Conservation (phyloP, 148 eudicot species). For the Salicornia ramosissima region DNA sequence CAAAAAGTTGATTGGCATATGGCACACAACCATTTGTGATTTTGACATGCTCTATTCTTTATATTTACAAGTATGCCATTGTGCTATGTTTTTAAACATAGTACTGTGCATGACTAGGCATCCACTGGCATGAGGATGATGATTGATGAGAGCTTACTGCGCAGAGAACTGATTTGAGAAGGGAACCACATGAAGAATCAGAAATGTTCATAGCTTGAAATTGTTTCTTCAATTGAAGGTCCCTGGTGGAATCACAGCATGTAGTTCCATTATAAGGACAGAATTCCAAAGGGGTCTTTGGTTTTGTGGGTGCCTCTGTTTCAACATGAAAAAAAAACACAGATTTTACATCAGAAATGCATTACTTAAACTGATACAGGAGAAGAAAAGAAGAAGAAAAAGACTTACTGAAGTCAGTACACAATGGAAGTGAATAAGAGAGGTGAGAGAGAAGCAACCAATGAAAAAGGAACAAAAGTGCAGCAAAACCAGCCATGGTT, state of each 20-base stretch:
- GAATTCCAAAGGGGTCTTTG: constrained; percentile 38
- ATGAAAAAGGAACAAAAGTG: constrained; percentile 25
- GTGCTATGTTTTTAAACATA: too few species aligned
- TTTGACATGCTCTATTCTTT: too few species aligned
- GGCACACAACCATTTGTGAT: too few species aligned
- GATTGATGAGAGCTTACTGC: constrained; percentile 44
- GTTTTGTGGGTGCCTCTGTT: constrained; percentile 60
- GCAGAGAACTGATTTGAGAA: constrained; percentile 72
- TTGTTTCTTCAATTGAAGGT: constrained; percentile 49
- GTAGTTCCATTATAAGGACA: constrained; percentile 65
- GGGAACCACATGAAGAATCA: constrained; percentile 65
- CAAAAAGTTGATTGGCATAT: too few species aligned
- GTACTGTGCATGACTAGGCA: too few species aligned
- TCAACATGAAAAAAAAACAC: neutral
- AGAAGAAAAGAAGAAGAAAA: constrained; percentile 7
- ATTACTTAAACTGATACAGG: neutral
- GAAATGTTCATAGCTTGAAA: constrained; percentile 67
- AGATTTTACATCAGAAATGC: constrained; percentile 1
- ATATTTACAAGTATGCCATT: too few species aligned
- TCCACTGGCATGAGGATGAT: neutral
- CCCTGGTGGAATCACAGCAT: constrained; percentile 68
- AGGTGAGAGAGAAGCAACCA: constrained; percentile 35
- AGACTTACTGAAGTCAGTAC: constrained; percentile 66
- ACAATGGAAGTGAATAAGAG: constrained; percentile 61
- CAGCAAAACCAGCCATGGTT: constrained; percentile 28